Conservation (phyloP, 306 rosid species). For the Coriaria nepalensis region DNA sequence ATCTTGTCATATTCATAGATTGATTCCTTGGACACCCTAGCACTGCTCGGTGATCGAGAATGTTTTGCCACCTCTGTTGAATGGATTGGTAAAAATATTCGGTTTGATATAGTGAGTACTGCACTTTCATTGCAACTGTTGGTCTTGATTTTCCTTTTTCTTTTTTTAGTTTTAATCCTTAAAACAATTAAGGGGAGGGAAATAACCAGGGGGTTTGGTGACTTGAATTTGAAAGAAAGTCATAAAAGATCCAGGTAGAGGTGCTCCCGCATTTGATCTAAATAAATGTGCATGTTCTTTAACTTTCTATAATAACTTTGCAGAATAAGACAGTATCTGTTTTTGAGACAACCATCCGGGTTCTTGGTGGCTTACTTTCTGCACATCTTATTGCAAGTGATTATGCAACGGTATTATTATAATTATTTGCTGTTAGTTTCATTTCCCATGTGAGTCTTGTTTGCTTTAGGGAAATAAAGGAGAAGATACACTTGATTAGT, state of each 20-base stretch:
- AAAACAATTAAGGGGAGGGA: too few relatives aligned
- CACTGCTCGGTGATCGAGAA: constrained; percentile 73
- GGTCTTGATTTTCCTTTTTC: too few relatives aligned
- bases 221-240: too few relatives aligned
- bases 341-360: constrained; percentile 81
- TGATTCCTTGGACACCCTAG: constrained; percentile 83
- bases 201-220: constrained; percentile 1
- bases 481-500: too few relatives aligned
- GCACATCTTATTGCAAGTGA: constrained; percentile 88
- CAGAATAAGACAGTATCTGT: constrained; percentile 94
- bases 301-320: constrained; percentile 17
- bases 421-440: constrained; percentile 6
- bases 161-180: too few relatives aligned
- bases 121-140: constrained; percentile 5
- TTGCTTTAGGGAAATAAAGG: background rate
- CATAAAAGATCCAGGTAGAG: background rate
- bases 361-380: constrained; percentile 87
- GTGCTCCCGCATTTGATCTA: background rate
- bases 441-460: background rate
- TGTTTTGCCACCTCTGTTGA: constrained; percentile 62
- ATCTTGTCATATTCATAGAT: constrained; percentile 32
- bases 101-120: constrained; percentile 82
- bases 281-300: too few relatives aligned
- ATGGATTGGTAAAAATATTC: constrained; percentile 97
- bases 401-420: constrained; percentile 79